These are phyloP conservation scores for Plasmodium cynomolgi DNA, from an alignment of 169 alveolate genomes.

Conservation along the genomic window DNA sequence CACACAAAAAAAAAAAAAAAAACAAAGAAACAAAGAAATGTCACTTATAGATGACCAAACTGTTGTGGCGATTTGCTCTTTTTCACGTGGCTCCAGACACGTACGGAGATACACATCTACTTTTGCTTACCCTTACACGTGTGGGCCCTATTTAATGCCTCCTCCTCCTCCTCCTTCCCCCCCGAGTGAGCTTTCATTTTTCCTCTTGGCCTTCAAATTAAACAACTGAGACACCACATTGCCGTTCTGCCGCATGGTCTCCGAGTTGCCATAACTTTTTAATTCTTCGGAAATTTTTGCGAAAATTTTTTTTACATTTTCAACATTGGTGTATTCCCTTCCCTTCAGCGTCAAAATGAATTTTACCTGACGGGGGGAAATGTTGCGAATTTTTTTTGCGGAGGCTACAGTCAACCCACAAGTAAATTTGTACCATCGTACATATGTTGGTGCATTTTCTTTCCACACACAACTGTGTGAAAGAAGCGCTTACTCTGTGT, in stretches of 20 bases:
- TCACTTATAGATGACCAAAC: not conserved
- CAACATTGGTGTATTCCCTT: conserved; percentile 55
- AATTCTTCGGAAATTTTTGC: conserved; percentile 60
- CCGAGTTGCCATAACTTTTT: conserved; percentile 53
- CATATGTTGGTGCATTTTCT: not conserved
- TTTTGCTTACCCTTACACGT: not conserved
- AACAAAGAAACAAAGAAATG: not conserved
- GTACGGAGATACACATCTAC: not conserved
- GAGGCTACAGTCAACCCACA: not conserved
- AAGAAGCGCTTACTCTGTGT: conserved; percentile 17
- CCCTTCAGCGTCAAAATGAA: conserved; percentile 67
- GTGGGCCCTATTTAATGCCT: not conserved
- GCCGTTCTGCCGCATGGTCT: conserved; percentile 61
- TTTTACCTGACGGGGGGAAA: conserved; percentile 21
- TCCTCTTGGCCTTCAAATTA: conserved; percentile 66
- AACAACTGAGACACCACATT: conserved; percentile 58
- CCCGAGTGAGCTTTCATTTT: conserved; percentile 14
- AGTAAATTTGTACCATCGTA: not conserved
- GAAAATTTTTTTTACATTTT: conserved; percentile 59
- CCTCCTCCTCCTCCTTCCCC: not conserved
- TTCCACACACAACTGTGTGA: not conserved
- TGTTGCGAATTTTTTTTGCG: not conserved
- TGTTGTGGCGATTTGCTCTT: not conserved
- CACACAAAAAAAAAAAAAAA: not conserved
- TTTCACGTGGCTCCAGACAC: not conserved